These are phyloP conservation scores for Aurifilum marmelostoma DNA, from an alignment of 2,329 filamentous ascomycete species.

Conservation along the genomic window DNA sequence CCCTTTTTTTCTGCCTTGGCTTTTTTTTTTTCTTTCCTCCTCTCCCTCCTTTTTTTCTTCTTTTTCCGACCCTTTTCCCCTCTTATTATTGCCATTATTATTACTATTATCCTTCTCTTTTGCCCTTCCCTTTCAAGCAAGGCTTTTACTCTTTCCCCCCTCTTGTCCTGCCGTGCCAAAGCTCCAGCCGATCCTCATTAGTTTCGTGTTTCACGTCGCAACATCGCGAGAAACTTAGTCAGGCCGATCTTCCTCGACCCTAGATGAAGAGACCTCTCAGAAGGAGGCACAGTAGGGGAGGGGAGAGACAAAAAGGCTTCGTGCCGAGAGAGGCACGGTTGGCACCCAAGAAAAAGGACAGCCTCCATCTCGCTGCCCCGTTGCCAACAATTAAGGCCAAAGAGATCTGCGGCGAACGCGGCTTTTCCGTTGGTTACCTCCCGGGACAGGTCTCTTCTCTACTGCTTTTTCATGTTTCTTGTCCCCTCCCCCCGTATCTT, in stretches of 20 bases:
- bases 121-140: not conserved
- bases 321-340: not conserved
- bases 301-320: not conserved
- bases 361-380: conserved; percentile 19
- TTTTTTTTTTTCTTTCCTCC: not conserved
- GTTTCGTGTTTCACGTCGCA: conserved; percentile 22
- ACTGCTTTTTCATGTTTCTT: not conserved
- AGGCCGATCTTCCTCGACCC: conserved; percentile 16
- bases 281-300: not conserved
- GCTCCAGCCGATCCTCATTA: conserved; percentile 28
- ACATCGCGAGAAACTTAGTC: conserved; percentile 24
- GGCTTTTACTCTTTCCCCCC: not conserved
- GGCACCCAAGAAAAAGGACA: conserved; percentile 16
- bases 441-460: not conserved
- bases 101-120: not conserved
- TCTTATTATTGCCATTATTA: not conserved
- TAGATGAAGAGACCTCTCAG: conserved; percentile 12
- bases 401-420: conserved; percentile 2
- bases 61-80: not conserved
- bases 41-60: not conserved
- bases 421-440: conserved; percentile 17
- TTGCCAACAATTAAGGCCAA: conserved; percentile 2
- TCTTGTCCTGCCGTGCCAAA: conserved; percentile 5
- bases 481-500: no score
- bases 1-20: not conserved